Base-by-base conservation (phyloP, 495 filamentous ascomycete genomes). In the Penicillium silybi region DNA sequence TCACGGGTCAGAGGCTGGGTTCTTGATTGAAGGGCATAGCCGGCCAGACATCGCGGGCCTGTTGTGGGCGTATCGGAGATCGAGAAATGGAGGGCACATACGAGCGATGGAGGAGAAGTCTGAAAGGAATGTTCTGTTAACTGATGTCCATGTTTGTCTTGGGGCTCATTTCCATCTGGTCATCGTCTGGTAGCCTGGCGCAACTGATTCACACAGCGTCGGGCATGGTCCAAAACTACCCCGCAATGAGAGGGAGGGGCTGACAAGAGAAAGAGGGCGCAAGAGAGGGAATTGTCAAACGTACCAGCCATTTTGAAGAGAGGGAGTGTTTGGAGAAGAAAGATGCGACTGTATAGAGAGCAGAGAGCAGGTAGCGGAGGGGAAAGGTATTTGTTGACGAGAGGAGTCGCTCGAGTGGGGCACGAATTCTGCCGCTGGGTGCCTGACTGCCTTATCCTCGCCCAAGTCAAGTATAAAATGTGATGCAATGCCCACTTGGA, bases 51-150 rank as follows among this genome's bases (percentile, higher is more conserved):
- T 41, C 38, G 41, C 34, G 54, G 48, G 48, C 44, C 34, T 40
- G 39, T 20, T 10, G 43, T 32, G 18, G 47, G 51, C 52, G 49
- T 46, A 44, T 51, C 39, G 37, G 25, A 23, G 23, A 46, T 46
- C 22, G 35, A 19, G 27, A 41, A 20, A 15, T 39, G 22, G 22
- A 29, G 35, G 45, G 22, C 44, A 79, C 81, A 61, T 74, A 85
- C 82, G 68, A 57, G 80, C 82, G 57, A 85, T 71, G 29, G 29
- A 52, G 34, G 48, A 50, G 68, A 80, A 85, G 68, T 81, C 80
- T 83, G 53, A 16, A 56, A 6, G 15, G 5, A 23, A 48, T 1
- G 35, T 7, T 42, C 6, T 35, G 56, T 69, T 63, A 68, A 67
- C 51, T 13, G 35, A 41, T 19, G 18, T 39, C 16, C 29, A 54